Conservation (phyloP, 441 rosid genomes). For the Arabidopsis hybrid region DNA sequence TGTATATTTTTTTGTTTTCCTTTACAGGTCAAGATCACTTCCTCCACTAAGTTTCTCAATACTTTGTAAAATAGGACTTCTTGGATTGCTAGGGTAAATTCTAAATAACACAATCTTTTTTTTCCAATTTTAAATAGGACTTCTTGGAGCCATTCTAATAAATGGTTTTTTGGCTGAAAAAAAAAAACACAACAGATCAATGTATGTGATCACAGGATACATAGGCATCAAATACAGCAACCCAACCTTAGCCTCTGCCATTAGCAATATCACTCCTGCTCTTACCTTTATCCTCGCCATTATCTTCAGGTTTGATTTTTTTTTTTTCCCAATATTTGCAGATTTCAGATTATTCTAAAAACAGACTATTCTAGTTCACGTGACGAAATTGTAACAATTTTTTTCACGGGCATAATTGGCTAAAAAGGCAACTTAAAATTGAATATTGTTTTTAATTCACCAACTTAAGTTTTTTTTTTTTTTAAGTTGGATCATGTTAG, state of each 20-base stretch:
- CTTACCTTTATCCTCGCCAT: conserved; percentile 61
- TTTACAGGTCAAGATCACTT: conserved; percentile 44
- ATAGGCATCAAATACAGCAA: conserved; percentile 58
- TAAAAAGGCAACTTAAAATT: background rate
- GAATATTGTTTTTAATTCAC: too few relatives aligned
- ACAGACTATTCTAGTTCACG: background rate
- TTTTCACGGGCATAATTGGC: background rate
- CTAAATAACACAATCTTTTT: background rate
- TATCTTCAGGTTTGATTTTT: conserved; percentile 52
- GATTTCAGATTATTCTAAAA: background rate
- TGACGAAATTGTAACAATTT: background rate
- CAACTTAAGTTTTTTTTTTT: too few relatives aligned
- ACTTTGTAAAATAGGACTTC: conserved; percentile 46
- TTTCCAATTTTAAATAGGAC: conserved; percentile 45
- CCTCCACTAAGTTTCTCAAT: conserved; percentile 42
- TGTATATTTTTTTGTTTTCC: background rate
- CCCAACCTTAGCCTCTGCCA: conserved; percentile 67
- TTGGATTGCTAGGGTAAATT: conserved; percentile 46
- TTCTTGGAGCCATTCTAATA: background rate
- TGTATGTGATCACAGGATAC: conserved; percentile 49
- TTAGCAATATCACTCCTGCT: conserved; percentile 65
- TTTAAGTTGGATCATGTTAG: too few relatives aligned
- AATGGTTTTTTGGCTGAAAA: conserved; percentile 10
- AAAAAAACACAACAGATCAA: conserved; percentile 47
- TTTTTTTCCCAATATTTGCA: background rate